Evolutionary conservation across 495 filamentous ascomycete genomes (phyloP).

Genomic region (Ascodesmis nigricans): DNA sequence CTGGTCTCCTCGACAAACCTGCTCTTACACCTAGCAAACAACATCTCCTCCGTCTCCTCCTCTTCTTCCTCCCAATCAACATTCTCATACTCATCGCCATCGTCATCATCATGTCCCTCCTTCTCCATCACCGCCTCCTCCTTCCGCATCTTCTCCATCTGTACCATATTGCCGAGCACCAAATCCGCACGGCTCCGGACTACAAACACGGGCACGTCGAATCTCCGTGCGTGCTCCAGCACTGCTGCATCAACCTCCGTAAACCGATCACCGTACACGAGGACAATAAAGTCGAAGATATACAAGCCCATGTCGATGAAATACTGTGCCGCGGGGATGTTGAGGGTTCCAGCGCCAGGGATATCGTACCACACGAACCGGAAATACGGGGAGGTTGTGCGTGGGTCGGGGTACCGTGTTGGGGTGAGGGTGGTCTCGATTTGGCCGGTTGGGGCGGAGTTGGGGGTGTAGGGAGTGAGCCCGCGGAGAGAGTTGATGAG

Average conservation of each 20-base stretch:
- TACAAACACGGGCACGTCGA: conserved; percentile 10
- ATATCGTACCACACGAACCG: conserved; percentile 14
- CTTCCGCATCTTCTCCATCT: not conserved
- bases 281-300: conserved; percentile 12
- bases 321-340: conserved; percentile 11
- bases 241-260: conserved; percentile 5
- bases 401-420: conserved; percentile 6
- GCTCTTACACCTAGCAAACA: too few relatives aligned
- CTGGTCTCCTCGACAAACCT: too few relatives aligned
- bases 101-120: not conserved
- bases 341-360: conserved; percentile 12
- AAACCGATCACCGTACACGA: conserved; percentile 6
- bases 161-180: conserved; percentile 6
- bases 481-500: conserved; percentile 14
- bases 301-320: conserved; percentile 15
- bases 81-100: conserved; percentile 2
- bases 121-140: conserved; percentile 2
- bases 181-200: conserved; percentile 12
- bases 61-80: too few relatives aligned
- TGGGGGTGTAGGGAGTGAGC: not conserved
- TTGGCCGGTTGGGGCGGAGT: conserved; percentile 3
- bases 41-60: too few relatives aligned
- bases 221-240: conserved; percentile 9
- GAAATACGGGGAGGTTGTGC: not conserved
- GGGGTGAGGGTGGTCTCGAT: conserved; percentile 8